Percentiles rank a stretch among this genome's conserved stretches.
Conservation (phyloP, 2,329 filamentous ascomycete genomes). For the Myrmaecium sp. region DNA sequence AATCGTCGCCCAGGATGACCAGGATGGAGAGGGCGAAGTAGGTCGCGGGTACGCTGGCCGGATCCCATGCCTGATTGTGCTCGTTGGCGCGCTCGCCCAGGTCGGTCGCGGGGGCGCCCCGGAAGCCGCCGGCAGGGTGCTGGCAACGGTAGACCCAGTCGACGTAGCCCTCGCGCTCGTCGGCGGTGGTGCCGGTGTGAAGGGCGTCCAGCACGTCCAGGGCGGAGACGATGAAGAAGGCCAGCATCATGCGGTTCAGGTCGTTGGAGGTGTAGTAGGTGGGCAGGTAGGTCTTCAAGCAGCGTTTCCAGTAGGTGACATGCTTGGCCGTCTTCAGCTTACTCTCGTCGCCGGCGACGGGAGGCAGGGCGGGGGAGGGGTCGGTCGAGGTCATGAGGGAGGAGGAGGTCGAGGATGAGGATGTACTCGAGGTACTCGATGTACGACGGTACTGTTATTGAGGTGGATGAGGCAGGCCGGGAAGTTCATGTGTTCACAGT, state of each 20-base stretch:
- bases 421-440: neutral
- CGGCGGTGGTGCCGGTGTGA: slow-evolving; percentile 32
- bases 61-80: slow-evolving; percentile 45
- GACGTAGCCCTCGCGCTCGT: slow-evolving; percentile 39
- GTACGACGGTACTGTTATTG: too few species aligned
- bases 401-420: neutral
- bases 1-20: slow-evolving; percentile 44
- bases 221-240: slow-evolving; percentile 75
- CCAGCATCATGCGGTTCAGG: slow-evolving; percentile 76
- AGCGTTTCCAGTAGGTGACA: slow-evolving; percentile 84
- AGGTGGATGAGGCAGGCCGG: too few species aligned
- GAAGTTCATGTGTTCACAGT: too few species aligned
- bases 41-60: slow-evolving; percentile 73
- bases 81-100: slow-evolving; percentile 29
- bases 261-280: slow-evolving; percentile 75
- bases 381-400: slow-evolving; percentile 1
- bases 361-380: slow-evolving; percentile 4
- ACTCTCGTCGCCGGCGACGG: slow-evolving; percentile 8
- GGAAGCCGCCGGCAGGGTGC: slow-evolving; percentile 74
- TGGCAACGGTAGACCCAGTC: slow-evolving; percentile 78
- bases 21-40: slow-evolving; percentile 73
- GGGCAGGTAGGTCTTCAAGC: slow-evolving; percentile 65
- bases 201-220: slow-evolving; percentile 62
- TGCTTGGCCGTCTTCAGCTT: slow-evolving; percentile 34
- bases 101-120: slow-evolving; percentile 59